Conservation (phyloP, 352 stramenopile genomes). For the Phytophthora nicotianae region DNA sequence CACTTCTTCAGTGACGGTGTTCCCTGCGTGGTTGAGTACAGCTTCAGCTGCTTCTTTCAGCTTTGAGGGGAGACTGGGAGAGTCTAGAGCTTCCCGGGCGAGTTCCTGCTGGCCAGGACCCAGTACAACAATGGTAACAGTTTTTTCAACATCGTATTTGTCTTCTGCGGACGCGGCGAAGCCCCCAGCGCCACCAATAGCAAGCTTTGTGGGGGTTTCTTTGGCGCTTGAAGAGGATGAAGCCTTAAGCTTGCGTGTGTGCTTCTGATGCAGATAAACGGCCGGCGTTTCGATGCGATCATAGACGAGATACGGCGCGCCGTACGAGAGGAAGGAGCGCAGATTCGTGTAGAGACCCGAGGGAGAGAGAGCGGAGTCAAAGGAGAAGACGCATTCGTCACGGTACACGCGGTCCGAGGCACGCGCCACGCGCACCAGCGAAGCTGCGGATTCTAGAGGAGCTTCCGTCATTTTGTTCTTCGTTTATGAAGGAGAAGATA, state of each 20-base stretch:
- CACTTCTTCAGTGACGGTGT: conserved; percentile 80
- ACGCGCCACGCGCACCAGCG: conserved; percentile 54
- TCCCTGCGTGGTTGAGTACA: conserved; percentile 76
- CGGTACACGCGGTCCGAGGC: conserved; percentile 91
- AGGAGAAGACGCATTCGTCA: conserved; percentile 98
- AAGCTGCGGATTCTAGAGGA: conserved; percentile 27
- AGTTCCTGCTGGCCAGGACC: conserved; percentile 45
- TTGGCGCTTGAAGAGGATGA: neutral
- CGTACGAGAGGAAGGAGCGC: conserved; percentile 92
- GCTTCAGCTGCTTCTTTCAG: conserved; percentile 65
- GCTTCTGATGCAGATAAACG: conserved; percentile 83
- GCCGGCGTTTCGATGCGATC: conserved; percentile 48
- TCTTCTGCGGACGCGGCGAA: conserved; percentile 90
- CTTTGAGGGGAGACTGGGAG: conserved; percentile 43
- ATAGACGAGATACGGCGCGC: conserved; percentile 63
- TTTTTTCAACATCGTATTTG: conserved; percentile 90
- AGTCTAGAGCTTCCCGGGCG: conserved; percentile 37
- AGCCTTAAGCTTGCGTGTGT: conserved; percentile 46
- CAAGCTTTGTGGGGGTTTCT: conserved; percentile 89
- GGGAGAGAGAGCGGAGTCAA: conserved; percentile 87
- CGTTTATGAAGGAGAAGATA: neutral
- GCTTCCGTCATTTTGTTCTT: neutral
- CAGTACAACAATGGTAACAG: conserved; percentile 81
- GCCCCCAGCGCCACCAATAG: conserved; percentile 95
- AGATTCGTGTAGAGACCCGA: conserved; percentile 93